Base-by-base conservation (phyloP, 1,139 yeast species). In the Lodderomyces metapsilosis region DNA sequence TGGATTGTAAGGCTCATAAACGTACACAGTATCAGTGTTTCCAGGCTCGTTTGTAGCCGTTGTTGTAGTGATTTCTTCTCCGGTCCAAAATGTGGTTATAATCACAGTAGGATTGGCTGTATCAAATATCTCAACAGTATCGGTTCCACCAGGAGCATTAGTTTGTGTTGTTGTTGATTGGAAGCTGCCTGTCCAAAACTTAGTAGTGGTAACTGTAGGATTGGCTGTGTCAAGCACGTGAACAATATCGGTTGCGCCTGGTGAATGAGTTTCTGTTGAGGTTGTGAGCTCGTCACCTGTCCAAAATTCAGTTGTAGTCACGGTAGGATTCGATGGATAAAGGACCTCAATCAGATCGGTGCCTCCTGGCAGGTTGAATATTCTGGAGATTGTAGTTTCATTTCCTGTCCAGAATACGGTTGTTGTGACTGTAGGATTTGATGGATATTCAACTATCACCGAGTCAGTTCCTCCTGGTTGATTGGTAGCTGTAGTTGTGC, bases 171-270 rank as follows among this genome's bases (percentile, higher is more conserved):
- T 25, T 8, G 25, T 33, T 6, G 36, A 22, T 7, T 24, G 13
- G 27, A 12, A 24, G 8, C 34, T 24, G 12, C 32, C 28, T 11
- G 16, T n/a, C 18, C 24, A 36, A n/a, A n/a, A 34, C 30, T 25
- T 24, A 9, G 34, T 21, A 18, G 21, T 25, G 8, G 40, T 38
- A 7, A 32, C 36, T 6, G 51, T 45, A 41, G 48, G 43, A 31
- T 36, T 37, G 2, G 36, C 36, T n/a, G 62, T 61, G 10, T 48
- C 51, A 11, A 50, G 50, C 15, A 57, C 51, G 33, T 48, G 41
- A 6, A 56, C 56, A 12, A 57, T 48, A 36, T 49, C 51, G 4
- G 57, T 53, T 9, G 44, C 52, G 11, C 42, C 49, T 7, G 44
- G 38, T 11, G 15, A 39, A 13, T 36, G 22, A 16, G 37, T 33